These are phyloP conservation scores for Solanum tarijense DNA, from an alignment of 257 asterid genomes.

Conservation along the genomic window DNA sequence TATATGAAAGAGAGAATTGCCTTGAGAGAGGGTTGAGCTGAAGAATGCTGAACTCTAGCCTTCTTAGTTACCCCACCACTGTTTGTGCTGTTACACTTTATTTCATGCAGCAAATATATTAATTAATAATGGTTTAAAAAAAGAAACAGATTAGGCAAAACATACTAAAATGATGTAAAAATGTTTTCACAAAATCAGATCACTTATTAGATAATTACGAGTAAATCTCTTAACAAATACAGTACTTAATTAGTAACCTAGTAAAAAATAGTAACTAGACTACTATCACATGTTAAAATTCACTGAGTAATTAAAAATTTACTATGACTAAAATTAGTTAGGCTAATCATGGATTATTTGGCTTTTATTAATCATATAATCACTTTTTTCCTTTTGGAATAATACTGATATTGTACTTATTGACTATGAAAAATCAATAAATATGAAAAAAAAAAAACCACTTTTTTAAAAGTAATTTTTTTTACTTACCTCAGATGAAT, in stretches of 20 bases:
- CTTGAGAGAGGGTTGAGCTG: slow-evolving; percentile 82
- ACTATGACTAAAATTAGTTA: not conserved
- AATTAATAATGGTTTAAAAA: not conserved
- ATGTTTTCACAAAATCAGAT: not conserved
- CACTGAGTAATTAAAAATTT: not conserved
- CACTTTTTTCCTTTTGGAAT: not conserved
- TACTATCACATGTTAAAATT: not conserved
- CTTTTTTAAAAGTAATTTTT: not conserved
- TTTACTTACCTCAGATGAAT: slow-evolving; percentile 50
- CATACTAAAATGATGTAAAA: not conserved
- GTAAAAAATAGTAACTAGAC: not conserved
- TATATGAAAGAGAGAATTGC: slow-evolving; percentile 17
- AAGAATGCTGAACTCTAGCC: slow-evolving; percentile 78
- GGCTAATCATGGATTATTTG: not conserved
- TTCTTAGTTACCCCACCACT: slow-evolving; percentile 69
- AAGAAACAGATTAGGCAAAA: not conserved
- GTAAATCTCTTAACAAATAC: not conserved
- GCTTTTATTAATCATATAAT: not conserved
- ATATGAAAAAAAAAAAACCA: not conserved
- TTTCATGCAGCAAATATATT: not conserved
- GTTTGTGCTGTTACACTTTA: slow-evolving; percentile 55
- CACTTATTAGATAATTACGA: not conserved
- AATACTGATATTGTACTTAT: not conserved
- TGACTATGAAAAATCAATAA: not conserved
- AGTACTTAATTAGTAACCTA: not conserved